Conservation (phyloP, 2,329 filamentous ascomycete genomes). For the Didymosphaeria variabile region DNA sequence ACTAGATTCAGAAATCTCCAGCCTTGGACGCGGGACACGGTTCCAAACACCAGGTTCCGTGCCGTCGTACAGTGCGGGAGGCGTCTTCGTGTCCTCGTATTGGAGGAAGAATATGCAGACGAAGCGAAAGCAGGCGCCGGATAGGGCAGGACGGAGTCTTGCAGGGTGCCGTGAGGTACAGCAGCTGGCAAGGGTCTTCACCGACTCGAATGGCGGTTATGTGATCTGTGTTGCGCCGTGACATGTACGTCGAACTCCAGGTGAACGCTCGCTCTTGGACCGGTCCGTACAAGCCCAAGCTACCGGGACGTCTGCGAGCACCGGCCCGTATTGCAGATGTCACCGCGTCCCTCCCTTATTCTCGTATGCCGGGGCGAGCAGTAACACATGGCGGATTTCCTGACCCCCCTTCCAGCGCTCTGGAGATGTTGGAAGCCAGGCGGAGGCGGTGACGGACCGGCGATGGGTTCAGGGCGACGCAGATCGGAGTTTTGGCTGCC, state of each 20-base stretch:
- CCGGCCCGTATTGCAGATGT: slow-evolving; percentile 37
- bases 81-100: slow-evolving; percentile 15
- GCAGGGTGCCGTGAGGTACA: slow-evolving; percentile 18
- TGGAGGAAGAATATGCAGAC: slow-evolving; percentile 20
- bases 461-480: slow-evolving; percentile 17
- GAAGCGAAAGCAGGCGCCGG: slow-evolving; percentile 2
- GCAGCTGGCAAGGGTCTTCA: slow-evolving; percentile 21
- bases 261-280: slow-evolving; percentile 18
- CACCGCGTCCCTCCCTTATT: slow-evolving; percentile 35
- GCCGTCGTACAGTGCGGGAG: slow-evolving; percentile 22
- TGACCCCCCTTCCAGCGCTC: slow-evolving; percentile 18
- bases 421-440: slow-evolving; percentile 15
- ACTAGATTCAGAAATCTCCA: slow-evolving; percentile 14
- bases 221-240: slow-evolving; percentile 10
- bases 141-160: slow-evolving; percentile 10
- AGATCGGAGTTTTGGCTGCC: slow-evolving; percentile 17
- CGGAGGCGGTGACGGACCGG: slow-evolving; percentile 21
- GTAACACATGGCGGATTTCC: slow-evolving; percentile 15
- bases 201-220: slow-evolving; percentile 19
- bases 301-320: slow-evolving; percentile 20
- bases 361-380: slow-evolving; percentile 33
- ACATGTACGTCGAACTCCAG: slow-evolving; percentile 12
- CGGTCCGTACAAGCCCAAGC: slow-evolving; percentile 24
- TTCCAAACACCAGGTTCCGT: slow-evolving; percentile 29
- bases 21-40: slow-evolving; percentile 15